Percentiles rank a stretch among this genome's conserved stretches.
Evolutionary conservation across 768 basidiomycete genomes (phyloP).

Genomic region (Pleurotus pulmonarius): DNA sequence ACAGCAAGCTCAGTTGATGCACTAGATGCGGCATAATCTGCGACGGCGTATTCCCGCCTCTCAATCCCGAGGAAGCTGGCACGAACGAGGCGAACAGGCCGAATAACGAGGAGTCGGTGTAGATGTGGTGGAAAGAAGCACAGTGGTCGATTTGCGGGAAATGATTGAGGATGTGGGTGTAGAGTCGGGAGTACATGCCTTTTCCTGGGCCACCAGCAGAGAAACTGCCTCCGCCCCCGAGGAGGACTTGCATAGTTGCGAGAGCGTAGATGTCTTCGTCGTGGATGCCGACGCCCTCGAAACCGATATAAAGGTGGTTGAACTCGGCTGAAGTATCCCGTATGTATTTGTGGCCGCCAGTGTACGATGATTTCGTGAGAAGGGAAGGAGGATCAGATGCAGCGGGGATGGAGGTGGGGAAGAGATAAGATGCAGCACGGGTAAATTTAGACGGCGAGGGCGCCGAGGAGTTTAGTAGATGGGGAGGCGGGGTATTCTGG

Average conservation of each 20-base stretch:
- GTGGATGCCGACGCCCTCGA: constrained; percentile 87
- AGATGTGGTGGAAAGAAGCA: constrained; percentile 96
- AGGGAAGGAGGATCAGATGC: constrained; percentile 13
- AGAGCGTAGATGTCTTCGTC: constrained; percentile 91
- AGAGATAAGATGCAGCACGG: constrained; percentile 68
- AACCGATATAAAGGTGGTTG: constrained; percentile 90
- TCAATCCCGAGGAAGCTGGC: constrained; percentile 52
- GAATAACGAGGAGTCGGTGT: constrained; percentile 90
- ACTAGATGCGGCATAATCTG: constrained; percentile 82
- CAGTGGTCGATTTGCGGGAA: constrained; percentile 94
- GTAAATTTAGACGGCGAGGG: constrained; percentile 63
- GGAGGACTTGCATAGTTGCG: constrained; percentile 90
- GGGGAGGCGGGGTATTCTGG: constrained; percentile 36
- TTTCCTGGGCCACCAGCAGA: constrained; percentile 97
- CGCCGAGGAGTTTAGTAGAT: constrained; percentile 53
- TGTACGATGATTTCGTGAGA: constrained; percentile 57
- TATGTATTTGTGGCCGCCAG: constrained; percentile 79
- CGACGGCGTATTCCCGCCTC: constrained; percentile 59
- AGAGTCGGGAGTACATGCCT: constrained; percentile 97
- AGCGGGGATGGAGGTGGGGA: constrained; percentile 35
- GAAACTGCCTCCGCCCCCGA: constrained; percentile 96
- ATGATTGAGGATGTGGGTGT: constrained; percentile 94
- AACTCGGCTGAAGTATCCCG: constrained; percentile 64
- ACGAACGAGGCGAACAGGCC: constrained; percentile 87
- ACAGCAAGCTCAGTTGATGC: constrained; percentile 80